Base-by-base conservation (phyloP, 768 basidiomycete species). In the Daedalea quercina region DNA sequence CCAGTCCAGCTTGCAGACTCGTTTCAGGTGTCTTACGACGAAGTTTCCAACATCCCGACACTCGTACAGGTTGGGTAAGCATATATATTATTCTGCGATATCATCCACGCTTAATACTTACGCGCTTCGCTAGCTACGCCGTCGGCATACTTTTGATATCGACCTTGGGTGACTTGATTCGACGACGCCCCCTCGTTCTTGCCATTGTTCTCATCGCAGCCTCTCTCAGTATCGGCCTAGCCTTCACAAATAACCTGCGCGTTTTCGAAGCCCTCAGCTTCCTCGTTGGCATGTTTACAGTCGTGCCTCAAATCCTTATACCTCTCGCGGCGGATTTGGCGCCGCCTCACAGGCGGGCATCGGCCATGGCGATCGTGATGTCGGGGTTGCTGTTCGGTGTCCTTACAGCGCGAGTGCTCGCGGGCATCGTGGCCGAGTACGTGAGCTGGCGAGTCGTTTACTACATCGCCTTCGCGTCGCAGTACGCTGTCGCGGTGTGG, bases 281-380 rank as follows among this genome's bases (percentile, higher is more conserved):
- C 70, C 68, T 93, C 31, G 74, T 88, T 24, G 90, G 91, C 2
- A 69, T 79, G 12, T 70, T 77, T 23, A 83, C 81, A 17, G 87
- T 90, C 44, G 80, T 81, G 0, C 83, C 87, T 0, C 86, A 88
- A 66, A 81, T 94, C 54, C 69, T 82, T 53, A 80, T 95, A 51
- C 80, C 91, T 0, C 61, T 81, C 40, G 87, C 89, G 0, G 92
- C 82, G 1, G 93, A 95, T 67, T 78, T 94, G 22, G 90, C 90
- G 0, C 82, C 87, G 0, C 80, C 84, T 1, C 74, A 84, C 44
- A 76, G 78, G 20, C 79, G 90, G 25, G 90, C 85, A 0, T 74
- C 82, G 3, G 85, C 90, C 0, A 74, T 95, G 43, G 82, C 87
- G 1, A 82, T 92, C 50, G 84, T 89, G 3, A 70, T 85, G 44